Base-by-base conservation (phyloP, 208 protist genomes). In the Leishmania aethiopica region DNA sequence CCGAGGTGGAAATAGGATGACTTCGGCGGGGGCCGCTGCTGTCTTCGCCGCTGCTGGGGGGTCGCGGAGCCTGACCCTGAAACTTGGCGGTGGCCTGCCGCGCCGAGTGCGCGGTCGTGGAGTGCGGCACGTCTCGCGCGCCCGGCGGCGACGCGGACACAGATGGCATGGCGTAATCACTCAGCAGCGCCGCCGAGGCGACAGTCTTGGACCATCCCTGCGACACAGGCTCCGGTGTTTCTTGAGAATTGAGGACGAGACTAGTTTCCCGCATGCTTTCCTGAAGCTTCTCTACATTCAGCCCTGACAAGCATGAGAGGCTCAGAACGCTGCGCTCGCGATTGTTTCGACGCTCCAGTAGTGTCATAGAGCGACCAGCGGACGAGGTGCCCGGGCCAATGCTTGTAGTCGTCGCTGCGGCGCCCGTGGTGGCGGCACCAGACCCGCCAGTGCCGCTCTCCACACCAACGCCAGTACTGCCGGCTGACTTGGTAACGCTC, bases 191-290 rank as follows among this genome's bases (percentile, higher is more conserved):
- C 11, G 78, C 83, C 1, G 83, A 86, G 45, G 83, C 73, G 37
- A 88, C 85, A 45, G 84, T 94, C 71, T 84, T 89, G 19, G 90
- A 95, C 94, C 94, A 95, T 17, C 94, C 91, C n/a, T 90, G 88
- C 71, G 91, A 83, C 7, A 81, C 70, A 28, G 86, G 75, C 2
- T 42, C 37, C n/a, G 83, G 71, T 19, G 75, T 59, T 45, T 88
- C 74, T 42, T 78, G 67, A 25, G 59, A 32, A 22, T 85, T 49
- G 25, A 59, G 15, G 1, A 57, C n/a, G 1, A 76, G 40, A 66
- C 74, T 78, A n/a, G 59, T 83, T 42, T 92, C 87, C 47, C 84
- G 90, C 67, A 78, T 80, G 47, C 83, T 86, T 13, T 92, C 91
- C 73, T 90, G 86, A 57, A 97, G 87, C 37, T 85, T 91, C 72